phyloP scores from a whole-genome alignment of 2,329 filamentous ascomycete species.

The Helotiales sp. region DNA sequence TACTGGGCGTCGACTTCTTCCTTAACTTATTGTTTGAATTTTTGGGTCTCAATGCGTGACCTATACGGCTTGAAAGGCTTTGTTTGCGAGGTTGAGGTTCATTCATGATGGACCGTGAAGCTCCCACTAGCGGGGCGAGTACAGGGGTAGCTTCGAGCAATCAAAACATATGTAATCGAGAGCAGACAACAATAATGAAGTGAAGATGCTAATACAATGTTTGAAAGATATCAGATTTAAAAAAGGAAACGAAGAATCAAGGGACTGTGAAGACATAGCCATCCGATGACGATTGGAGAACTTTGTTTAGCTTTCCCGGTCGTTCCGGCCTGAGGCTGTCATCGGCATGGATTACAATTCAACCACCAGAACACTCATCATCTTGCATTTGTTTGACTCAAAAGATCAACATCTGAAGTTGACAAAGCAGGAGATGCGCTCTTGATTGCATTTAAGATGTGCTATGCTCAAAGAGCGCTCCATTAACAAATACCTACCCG shows the following conservation, averaged over 20 bases:
- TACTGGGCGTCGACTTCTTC: not conserved
- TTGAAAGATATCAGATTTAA: not conserved
- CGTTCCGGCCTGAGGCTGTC: not conserved
- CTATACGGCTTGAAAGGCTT: conserved; percentile 13
- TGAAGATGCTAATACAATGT: not conserved
- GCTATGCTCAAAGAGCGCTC: too few relatives aligned
- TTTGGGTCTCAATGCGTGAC: conserved; percentile 12
- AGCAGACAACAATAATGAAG: not conserved
- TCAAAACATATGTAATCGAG: not conserved
- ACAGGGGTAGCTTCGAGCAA: not conserved
- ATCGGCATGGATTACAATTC: not conserved
- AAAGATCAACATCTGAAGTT: too few relatives aligned
- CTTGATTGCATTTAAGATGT: too few relatives aligned
- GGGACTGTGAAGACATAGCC: not conserved
- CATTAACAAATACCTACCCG: too few relatives aligned
- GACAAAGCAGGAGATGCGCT: too few relatives aligned
- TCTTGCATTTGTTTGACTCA: not conserved
- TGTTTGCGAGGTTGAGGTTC: not conserved
- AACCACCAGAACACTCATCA: not conserved
- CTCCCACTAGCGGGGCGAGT: not conserved
- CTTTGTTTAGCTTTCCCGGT: not conserved
- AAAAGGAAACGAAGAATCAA: not conserved
- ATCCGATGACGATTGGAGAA: not conserved
- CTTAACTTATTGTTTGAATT: conserved; percentile 1
- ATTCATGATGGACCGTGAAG: not conserved